Percentiles rank a stretch among this genome's conserved stretches.
Conservation (phyloP, 2,329 filamentous ascomycete genomes). For the Calonectria leucothoes region DNA sequence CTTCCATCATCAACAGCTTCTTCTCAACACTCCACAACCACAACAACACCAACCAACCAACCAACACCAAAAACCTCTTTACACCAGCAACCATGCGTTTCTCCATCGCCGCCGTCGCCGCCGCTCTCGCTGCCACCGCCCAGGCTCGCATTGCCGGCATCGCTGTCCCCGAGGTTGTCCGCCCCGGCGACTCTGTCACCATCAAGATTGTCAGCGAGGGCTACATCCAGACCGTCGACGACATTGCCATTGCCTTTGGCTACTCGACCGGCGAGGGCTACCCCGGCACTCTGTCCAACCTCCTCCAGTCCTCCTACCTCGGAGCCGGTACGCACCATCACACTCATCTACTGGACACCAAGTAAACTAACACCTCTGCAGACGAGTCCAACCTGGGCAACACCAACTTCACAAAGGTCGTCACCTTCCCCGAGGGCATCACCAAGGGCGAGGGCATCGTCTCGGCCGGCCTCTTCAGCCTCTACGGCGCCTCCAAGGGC, state of each 20-base stretch:
- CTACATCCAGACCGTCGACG: constrained; percentile 58
- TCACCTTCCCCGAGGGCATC: constrained; percentile 38
- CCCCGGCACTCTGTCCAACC: constrained; percentile 43
- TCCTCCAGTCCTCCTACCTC: constrained; percentile 47
- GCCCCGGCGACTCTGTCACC: constrained; percentile 50
- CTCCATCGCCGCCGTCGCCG: constrained; percentile 39
- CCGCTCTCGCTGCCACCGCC: constrained; percentile 42
- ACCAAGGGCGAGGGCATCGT: constrained; percentile 40
- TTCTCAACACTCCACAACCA: background rate
- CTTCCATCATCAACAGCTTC: background rate
- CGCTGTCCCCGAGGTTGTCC: constrained; percentile 53
- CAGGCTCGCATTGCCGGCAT: constrained; percentile 57
- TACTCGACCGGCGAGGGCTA: constrained; percentile 40
- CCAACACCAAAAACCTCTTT: background rate
- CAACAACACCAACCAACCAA: background rate
- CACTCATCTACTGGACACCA: background rate
- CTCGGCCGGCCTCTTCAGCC: constrained; percentile 42
- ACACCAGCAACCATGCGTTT: constrained; percentile 37
- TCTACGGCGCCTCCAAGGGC: constrained; percentile 41
- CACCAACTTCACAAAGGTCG: constrained; percentile 40
- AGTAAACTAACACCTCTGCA: constrained; percentile 4
- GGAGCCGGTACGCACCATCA: constrained; percentile 44
- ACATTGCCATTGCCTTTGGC: constrained; percentile 59
- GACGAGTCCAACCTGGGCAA: constrained; percentile 37
- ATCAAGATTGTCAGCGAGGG: constrained; percentile 52